A percentile compares a stretch with the other conserved stretches of the same genome.
Conservation (phyloP, 2,329 filamentous ascomycete genomes). For the Exserohilum rostratum region DNA sequence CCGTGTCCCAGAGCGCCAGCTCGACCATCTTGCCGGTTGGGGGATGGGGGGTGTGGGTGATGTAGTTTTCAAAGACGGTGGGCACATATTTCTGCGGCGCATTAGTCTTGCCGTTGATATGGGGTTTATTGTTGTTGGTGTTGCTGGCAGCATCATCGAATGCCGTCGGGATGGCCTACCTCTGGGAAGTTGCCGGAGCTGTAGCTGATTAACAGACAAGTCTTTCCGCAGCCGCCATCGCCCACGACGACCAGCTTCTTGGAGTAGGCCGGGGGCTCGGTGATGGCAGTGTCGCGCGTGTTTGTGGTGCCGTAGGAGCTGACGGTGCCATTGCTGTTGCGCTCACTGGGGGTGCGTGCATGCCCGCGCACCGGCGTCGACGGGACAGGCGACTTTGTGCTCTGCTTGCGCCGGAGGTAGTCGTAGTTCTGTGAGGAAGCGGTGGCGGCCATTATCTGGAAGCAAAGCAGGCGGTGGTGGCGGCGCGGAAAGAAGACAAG, state of each 20-base stretch:
- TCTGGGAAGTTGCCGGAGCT: conserved; percentile 98
- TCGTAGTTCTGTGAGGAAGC: conserved; percentile 57
- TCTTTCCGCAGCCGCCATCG: conserved; percentile 98
- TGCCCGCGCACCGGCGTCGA: conserved; percentile 49
- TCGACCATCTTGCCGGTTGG: conserved; percentile 92
- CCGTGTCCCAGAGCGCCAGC: conserved; percentile 96
- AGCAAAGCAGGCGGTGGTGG: background rate
- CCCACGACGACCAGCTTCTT: conserved; percentile 99
- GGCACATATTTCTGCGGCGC: conserved; percentile 93
- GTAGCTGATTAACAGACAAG: conserved; percentile 97
- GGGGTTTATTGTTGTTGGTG: background rate
- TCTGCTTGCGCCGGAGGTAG: conserved; percentile 64
- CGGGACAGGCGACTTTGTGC: conserved; percentile 48
- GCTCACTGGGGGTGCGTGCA: conserved; percentile 61
- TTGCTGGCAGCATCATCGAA: background rate
- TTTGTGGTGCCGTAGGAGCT: conserved; percentile 82
- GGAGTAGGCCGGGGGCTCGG: conserved; percentile 89
- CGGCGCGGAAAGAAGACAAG: background rate
- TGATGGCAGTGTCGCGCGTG: conserved; percentile 82
- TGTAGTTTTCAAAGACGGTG: conserved; percentile 99
- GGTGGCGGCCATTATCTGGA: conserved; percentile 34
- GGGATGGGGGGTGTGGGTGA: conserved; percentile 91
- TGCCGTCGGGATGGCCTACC: conserved; percentile 64
- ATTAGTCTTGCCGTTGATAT: conserved; percentile 8
- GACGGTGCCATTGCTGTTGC: conserved; percentile 87